Evolutionary conservation across 768 basidiomycete species (phyloP).

Genomic region (Lepiota brunneoincarnata): DNA sequence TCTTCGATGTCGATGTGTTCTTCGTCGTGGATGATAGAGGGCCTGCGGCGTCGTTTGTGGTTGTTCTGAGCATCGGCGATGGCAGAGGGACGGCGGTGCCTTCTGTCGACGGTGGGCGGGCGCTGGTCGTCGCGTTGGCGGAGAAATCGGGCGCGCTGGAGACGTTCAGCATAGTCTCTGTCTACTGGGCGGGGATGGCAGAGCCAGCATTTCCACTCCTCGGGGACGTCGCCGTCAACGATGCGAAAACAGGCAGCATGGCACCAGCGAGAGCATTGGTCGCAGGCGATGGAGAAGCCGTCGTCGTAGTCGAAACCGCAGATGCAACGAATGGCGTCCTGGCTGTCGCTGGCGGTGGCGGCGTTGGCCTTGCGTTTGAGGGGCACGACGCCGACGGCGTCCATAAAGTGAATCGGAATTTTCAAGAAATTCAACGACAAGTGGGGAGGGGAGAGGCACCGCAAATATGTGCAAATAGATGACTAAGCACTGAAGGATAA

Average conservation of each 20-base stretch:
- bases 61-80: slow-evolving; percentile 19
- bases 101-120: slow-evolving; percentile 8
- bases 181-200: slow-evolving; percentile 41
- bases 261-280: slow-evolving; percentile 78
- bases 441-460: no score
- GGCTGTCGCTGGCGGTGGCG: neutral
- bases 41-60: slow-evolving; percentile 7
- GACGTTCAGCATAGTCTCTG: slow-evolving; percentile 34
- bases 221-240: slow-evolving; percentile 55
- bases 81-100: slow-evolving; percentile 24
- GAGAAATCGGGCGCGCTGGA: slow-evolving; percentile 39
- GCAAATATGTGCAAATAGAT: no score
- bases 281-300: slow-evolving; percentile 85
- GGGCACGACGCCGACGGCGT: neutral
- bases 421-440: no score
- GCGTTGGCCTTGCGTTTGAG: slow-evolving; percentile 10
- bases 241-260: slow-evolving; percentile 80
- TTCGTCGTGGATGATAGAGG: slow-evolving; percentile 31
- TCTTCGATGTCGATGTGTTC: slow-evolving; percentile 49
- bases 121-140: neutral
- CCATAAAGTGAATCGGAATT: no score
- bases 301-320: slow-evolving; percentile 76
- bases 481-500: no score
- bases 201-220: slow-evolving; percentile 75
- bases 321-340: slow-evolving; percentile 64